Evolutionary conservation across 2,329 filamentous ascomycete genomes (phyloP).

Genomic region (Ceratocystis papillata): DNA sequence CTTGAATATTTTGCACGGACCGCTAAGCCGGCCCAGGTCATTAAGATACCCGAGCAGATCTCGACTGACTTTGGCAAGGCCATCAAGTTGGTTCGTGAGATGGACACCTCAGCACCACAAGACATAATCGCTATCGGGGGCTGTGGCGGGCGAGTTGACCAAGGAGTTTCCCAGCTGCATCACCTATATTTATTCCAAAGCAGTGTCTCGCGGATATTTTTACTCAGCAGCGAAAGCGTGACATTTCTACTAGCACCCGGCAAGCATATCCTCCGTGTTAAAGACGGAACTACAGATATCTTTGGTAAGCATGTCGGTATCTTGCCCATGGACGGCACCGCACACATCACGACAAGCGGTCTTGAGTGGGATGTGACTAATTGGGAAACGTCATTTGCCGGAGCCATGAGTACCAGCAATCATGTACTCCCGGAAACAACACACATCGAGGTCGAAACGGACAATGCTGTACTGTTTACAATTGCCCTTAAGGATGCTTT

Average conservation of each 20-base stretch:
- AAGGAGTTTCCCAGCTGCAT: slow-evolving; percentile 79
- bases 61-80: slow-evolving; percentile 88
- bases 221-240: slow-evolving; percentile 70
- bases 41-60: slow-evolving; percentile 68
- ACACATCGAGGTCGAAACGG: slow-evolving; percentile 52
- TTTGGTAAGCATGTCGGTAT: slow-evolving; percentile 79
- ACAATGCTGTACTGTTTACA: slow-evolving; percentile 60
- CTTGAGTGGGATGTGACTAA: slow-evolving; percentile 82
- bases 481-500: slow-evolving; percentile 32
- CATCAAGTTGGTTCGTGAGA: slow-evolving; percentile 46
- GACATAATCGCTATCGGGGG: slow-evolving; percentile 77
- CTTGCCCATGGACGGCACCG: slow-evolving; percentile 68
- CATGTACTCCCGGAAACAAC: slow-evolving; percentile 51
- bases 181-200: slow-evolving; percentile 60
- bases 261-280: slow-evolving; percentile 56
- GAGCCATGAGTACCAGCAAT: slow-evolving; percentile 68
- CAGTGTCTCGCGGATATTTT: slow-evolving; percentile 51
- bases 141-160: slow-evolving; percentile 81
- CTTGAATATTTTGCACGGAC: slow-evolving; percentile 50
- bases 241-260: slow-evolving; percentile 58
- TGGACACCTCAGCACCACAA: slow-evolving; percentile 29
- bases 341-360: slow-evolving; percentile 66
- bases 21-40: slow-evolving; percentile 43
- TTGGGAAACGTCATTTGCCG: slow-evolving; percentile 69
- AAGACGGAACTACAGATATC: slow-evolving; percentile 37